Evolutionary conservation across 768 basidiomycete genomes (phyloP), one percentile per base, ranked within the genome.

Genomic region (Kwoniella botswanensis): DNA sequence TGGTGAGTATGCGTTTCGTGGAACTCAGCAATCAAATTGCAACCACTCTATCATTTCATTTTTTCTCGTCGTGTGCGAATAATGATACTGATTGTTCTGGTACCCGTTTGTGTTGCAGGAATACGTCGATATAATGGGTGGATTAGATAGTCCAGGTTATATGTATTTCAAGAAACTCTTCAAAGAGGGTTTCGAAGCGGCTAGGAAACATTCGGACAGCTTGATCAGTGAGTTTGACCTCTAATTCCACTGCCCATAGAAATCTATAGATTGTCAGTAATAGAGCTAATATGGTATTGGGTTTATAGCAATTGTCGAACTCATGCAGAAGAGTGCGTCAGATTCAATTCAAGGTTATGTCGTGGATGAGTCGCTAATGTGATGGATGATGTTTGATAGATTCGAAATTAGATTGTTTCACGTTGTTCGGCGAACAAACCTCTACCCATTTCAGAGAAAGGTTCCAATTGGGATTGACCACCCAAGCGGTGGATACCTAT

Each of bases 61-160:
- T 35, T 26, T 35, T 35, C 35, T 35, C 7, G 7, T 35, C 35
- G 35, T 35, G 35, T 5, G 15, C 3, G 24, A 52, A 42, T 29
- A 21, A 62, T 21, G 22, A 41, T 24, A 12, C 41, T 43, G 41
- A 41, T 18, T 44, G 59, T n/a, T 24, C 18, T 42, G 15, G 4
- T 35, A 42, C 35, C 6, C 35, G 35, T 63, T 44, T 13, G 9
- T 54, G 6, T 29, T 26, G 15, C 46, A 82, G 64, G 97, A 99
- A 83, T 99, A 99, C 83, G 87, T 99, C 64, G 96, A 98, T 76
- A 92, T 99, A 35, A 86, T 99, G 41, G 97, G 97, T 10, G 96
- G 96, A 3, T 85, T 92, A 53, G 87, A 91, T 62, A 88, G 90
- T 35, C 86, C 89, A 24, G 87, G 91, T 13, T 98, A 91, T 80